These are phyloP conservation scores for Marchantia polymorpha DNA, from an alignment of 225 moss, liverwort and hornwort species.

Conservation along the genomic window DNA sequence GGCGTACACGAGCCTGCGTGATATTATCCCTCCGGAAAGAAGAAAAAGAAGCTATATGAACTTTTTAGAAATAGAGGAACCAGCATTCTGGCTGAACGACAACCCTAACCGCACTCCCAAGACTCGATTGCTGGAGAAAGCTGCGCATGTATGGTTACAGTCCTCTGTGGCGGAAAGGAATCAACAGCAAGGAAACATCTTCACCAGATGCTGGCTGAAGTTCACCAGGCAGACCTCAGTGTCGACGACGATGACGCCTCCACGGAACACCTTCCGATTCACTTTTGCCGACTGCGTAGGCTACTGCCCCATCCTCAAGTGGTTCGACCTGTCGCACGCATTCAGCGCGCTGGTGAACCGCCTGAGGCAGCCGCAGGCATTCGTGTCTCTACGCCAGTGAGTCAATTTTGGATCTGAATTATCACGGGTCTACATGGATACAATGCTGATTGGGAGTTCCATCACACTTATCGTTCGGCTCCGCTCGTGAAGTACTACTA, in stretches of 20 bases:
- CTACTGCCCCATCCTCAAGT: too few relatives aligned
- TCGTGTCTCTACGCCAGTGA: too few relatives aligned
- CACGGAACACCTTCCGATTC: too few relatives aligned
- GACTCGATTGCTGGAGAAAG: conserved; percentile 39
- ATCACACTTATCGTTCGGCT: background rate
- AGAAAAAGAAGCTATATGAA: conserved; percentile 12
- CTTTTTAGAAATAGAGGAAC: too few relatives aligned
- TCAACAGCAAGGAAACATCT: conserved; percentile 27
- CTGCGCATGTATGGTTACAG: conserved; percentile 40
- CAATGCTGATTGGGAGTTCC: conserved; percentile 10
- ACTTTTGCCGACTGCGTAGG: too few relatives aligned
- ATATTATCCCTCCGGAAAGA: conserved; percentile 31
- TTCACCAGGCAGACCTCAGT: too few relatives aligned
- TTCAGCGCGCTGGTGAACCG: too few relatives aligned
- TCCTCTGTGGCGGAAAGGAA: conserved; percentile 28
- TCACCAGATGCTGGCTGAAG: too few relatives aligned
- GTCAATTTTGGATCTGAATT: conserved; percentile 3
- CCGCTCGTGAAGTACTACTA: background rate
- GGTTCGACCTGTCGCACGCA: too few relatives aligned
- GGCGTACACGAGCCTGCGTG: conserved; percentile 43
- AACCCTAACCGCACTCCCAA: conserved; percentile 28
- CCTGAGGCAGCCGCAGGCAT: too few relatives aligned
- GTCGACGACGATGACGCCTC: too few relatives aligned
- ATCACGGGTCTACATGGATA: conserved; percentile 2
- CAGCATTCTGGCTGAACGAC: conserved; percentile 23